These are phyloP conservation scores for Candida tibetensis DNA, from an alignment of 805 yeast species.

Conservation along the genomic window DNA sequence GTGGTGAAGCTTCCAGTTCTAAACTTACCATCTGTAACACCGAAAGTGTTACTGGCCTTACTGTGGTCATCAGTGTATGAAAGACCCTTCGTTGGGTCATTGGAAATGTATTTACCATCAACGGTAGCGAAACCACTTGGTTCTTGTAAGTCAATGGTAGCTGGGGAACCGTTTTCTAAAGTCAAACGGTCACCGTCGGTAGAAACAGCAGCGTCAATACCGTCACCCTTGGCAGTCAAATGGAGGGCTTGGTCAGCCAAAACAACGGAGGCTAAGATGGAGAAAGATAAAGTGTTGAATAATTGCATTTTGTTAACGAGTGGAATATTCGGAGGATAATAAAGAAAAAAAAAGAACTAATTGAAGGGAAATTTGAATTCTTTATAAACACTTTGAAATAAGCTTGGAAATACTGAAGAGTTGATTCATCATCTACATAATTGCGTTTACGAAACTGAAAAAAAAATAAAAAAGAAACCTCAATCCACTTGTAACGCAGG, in stretches of 20 bases:
- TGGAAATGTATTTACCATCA: conserved; percentile 18
- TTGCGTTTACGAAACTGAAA: too few species aligned
- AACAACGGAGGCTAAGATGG: conserved; percentile 24
- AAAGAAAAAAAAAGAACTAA: not conserved
- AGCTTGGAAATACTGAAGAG: too few species aligned
- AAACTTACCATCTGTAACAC: conserved; percentile 24
- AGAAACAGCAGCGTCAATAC: conserved; percentile 19
- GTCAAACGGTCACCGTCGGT: conserved; percentile 6
- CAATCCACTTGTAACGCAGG: too few species aligned
- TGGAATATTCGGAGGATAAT: not conserved
- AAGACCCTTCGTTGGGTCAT: conserved; percentile 15
- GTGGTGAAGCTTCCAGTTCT: conserved; percentile 19
- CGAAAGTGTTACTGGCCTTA: conserved; percentile 25
- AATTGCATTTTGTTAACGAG: conserved; percentile 8
- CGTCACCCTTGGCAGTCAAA: conserved; percentile 26
- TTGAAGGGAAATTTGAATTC: not conserved
- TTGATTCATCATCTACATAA: too few species aligned
- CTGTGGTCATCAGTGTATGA: conserved; percentile 10
- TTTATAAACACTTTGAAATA: conserved; percentile 1
- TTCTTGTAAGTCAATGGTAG: conserved; percentile 23
- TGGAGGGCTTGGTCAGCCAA: conserved; percentile 31
- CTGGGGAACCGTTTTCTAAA: conserved; percentile 14
- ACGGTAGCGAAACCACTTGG: conserved; percentile 30
- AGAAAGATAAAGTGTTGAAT: conserved; percentile 17
- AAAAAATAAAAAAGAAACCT: too few species aligned